Evolutionary conservation across 805 yeast species (phyloP).

Genomic region (Debaryomyces prosopidis): DNA sequence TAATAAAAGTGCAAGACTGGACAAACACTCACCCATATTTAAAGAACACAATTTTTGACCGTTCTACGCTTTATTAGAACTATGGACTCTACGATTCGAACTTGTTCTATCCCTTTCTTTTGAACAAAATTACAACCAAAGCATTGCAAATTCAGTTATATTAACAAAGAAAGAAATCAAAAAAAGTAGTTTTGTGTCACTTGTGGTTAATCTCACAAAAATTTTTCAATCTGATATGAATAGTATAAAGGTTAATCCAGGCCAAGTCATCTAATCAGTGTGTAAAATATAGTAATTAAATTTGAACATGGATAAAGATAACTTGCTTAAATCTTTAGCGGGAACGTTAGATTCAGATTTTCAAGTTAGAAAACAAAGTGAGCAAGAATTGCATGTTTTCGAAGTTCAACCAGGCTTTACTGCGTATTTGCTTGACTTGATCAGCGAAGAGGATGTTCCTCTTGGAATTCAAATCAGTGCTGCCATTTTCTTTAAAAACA

Average conservation of each 20-base stretch:
- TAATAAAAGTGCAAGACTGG: no score
- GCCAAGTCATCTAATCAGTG: background rate
- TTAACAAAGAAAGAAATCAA: background rate
- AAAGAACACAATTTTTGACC: no score
- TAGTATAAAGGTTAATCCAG: background rate
- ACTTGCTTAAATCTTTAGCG: slow-evolving; percentile 49
- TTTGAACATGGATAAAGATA: slow-evolving; percentile 46
- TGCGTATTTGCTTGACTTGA: slow-evolving; percentile 50
- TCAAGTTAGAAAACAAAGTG: slow-evolving; percentile 52
- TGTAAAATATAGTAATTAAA: no score
- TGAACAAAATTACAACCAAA: no score
- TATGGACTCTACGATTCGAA: no score
- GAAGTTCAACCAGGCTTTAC: slow-evolving; percentile 63
- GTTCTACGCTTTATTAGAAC: no score
- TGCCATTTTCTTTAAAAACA: slow-evolving; percentile 45
- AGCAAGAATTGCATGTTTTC: slow-evolving; percentile 47
- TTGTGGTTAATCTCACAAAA: background rate
- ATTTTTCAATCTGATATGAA: slow-evolving; percentile 1
- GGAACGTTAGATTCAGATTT: slow-evolving; percentile 57
- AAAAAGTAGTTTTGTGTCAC: background rate
- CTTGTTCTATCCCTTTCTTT: no score
- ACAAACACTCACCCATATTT: no score
- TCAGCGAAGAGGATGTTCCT: slow-evolving; percentile 41
- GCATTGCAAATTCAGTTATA: no score
- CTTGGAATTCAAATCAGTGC: slow-evolving; percentile 43